These are phyloP conservation scores for Pestalotiopsis sp. DNA, from an alignment of 2,329 filamentous ascomycete species.

Conservation along the genomic window DNA sequence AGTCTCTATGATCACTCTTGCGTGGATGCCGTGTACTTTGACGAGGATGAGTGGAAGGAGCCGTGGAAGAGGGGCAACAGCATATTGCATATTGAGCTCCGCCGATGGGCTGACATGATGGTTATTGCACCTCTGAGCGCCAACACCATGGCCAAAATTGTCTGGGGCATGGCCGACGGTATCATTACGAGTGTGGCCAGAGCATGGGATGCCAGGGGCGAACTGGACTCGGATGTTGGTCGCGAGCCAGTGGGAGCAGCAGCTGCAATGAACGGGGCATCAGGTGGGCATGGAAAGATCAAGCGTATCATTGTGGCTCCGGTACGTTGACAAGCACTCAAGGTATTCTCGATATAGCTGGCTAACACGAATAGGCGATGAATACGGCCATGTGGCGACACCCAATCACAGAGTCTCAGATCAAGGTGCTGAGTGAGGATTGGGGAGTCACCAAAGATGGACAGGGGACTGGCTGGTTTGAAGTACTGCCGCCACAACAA, in stretches of 20 bases:
- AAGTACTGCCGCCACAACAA: slow-evolving; percentile 71
- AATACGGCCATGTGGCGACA: slow-evolving; percentile 91
- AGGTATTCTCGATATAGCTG: no score
- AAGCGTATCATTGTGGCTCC: slow-evolving; percentile 77
- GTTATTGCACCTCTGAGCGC: slow-evolving; percentile 81
- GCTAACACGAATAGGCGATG: slow-evolving; percentile 58
- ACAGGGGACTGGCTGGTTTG: slow-evolving; percentile 57
- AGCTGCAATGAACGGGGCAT: slow-evolving; percentile 20
- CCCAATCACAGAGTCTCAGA: slow-evolving; percentile 75
- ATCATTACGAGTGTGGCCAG: slow-evolving; percentile 74
- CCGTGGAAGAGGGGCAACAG: slow-evolving; percentile 78
- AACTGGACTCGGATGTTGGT: slow-evolving; percentile 46
- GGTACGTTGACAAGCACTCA: no score
- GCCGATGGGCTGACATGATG: slow-evolving; percentile 80
- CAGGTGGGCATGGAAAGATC: slow-evolving; percentile 37
- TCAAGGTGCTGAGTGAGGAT: slow-evolving; percentile 70
- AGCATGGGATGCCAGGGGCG: slow-evolving; percentile 82
- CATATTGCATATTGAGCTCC: slow-evolving; percentile 89
- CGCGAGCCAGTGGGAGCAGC: background rate
- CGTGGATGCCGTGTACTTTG: slow-evolving; percentile 80
- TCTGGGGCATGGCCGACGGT: slow-evolving; percentile 76
- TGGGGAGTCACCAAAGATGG: slow-evolving; percentile 59
- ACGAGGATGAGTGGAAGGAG: slow-evolving; percentile 82
- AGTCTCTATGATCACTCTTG: slow-evolving; percentile 63
- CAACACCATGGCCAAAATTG: slow-evolving; percentile 85